phyloP scores from a whole-genome alignment of 768 basidiomycete species.

The Mycena galericulata region DNA sequence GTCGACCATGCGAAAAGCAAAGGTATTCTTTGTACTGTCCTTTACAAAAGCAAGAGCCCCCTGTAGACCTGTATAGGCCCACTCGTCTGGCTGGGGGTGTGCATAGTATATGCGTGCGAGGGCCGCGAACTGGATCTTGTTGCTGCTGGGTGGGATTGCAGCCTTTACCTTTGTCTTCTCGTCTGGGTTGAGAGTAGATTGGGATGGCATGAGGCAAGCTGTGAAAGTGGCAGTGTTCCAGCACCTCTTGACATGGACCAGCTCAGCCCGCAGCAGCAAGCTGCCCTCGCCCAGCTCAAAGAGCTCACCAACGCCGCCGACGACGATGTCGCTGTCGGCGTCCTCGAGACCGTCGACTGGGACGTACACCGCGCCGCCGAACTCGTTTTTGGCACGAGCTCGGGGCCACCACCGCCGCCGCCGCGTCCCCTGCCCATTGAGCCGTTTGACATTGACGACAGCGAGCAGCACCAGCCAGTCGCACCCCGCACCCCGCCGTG shows the following conservation, averaged over 20 bases:
- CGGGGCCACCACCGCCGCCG: constrained; percentile 28
- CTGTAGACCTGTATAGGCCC: constrained; percentile 90
- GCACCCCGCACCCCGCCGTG: constrained; percentile 43
- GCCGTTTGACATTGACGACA: constrained; percentile 29
- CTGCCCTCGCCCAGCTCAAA: constrained; percentile 41
- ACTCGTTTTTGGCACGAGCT: constrained; percentile 60
- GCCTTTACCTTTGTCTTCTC: constrained; percentile 85
- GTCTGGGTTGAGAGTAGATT: constrained; percentile 74
- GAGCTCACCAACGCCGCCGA: constrained; percentile 72
- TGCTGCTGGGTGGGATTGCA: constrained; percentile 62
- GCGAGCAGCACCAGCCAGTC: constrained; percentile 33
- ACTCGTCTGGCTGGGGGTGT: constrained; percentile 77
- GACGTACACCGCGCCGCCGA: constrained; percentile 77
- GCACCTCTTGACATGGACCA: too few relatives aligned
- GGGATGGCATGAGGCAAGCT: constrained; percentile 80
- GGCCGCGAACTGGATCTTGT: constrained; percentile 87
- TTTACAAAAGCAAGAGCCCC: constrained; percentile 83
- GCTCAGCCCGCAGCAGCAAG: constrained; percentile 28
- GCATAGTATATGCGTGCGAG: constrained; percentile 93
- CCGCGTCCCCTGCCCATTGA: constrained; percentile 1
- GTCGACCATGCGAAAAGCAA: constrained; percentile 86
- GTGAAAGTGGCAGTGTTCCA: too few relatives aligned
- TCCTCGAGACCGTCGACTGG: constrained; percentile 76
- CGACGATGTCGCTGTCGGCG: constrained; percentile 68
- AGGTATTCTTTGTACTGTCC: constrained; percentile 66